Evolutionary conservation across 2,329 filamentous ascomycete genomes (phyloP), one percentile per base, ranked within the genome.

Genomic region (Camillea tinctor): DNA sequence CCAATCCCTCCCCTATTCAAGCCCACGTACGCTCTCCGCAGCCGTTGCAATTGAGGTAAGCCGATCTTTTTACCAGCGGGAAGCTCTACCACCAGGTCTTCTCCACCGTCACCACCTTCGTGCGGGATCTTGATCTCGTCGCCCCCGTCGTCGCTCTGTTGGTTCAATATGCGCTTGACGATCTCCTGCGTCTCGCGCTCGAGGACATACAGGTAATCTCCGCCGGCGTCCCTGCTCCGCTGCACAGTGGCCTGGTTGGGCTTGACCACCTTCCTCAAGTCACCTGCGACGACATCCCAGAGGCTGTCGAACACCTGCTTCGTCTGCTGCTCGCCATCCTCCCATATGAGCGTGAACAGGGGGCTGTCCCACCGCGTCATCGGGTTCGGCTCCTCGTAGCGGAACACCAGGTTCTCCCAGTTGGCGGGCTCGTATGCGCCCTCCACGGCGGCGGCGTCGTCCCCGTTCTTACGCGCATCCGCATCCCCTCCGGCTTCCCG

Each of bases 281-380:
- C 86, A 68, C 80, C 90, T 1, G 82, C 89, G 59, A 95, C 77
- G 1, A 87, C 84, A 50, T 93, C 89, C 91, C 91, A 95, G 59
- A 95, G 83, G 59, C 82, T 80, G 53, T 88, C 85, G 62, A 87
- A 89, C 1, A 83, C 81, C 61, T 77, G 74, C 30, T 67, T 74
- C 9, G 81, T 72, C 69, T 87, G 86, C n/a, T 82, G 83, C 59
- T 82, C 81, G 58, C 84, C 83, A 72, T 96, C 92, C 51, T 93
- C 88, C 81, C 88, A 91, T 11, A 92, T 82, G 0, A 95, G 81
- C 3, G 89, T 89, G 75, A 94, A 95, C 2, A 95, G 81, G 1
- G 92, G 91, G 57, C 88, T 90, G 73, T 96, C 91, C 92, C 92
- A 96, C 50, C 91, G 80, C 2, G 84, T 88, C 90, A 94, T 93